Evolutionary conservation across 2,329 filamentous ascomycete genomes (phyloP).

Genomic region (Cryphonectria naterciae): DNA sequence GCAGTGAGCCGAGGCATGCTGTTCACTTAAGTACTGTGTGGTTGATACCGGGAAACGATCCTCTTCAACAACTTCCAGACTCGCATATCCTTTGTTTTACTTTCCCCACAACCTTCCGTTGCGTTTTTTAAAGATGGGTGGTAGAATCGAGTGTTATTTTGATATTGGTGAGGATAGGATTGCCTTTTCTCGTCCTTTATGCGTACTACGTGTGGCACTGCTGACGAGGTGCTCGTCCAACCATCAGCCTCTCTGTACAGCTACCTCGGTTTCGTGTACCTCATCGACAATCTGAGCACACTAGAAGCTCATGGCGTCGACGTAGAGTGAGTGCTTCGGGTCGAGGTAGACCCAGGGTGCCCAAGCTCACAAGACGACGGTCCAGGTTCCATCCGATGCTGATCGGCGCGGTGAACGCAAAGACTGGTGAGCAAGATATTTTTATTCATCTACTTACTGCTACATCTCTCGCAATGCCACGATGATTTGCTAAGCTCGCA

Average conservation of each 20-base stretch:
- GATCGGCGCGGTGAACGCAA: slow-evolving; percentile 67
- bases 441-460: slow-evolving; percentile 27
- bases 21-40: background rate
- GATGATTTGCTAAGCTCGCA: slow-evolving; percentile 1
- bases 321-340: slow-evolving; percentile 60
- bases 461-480: background rate
- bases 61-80: background rate
- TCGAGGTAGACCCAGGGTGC: background rate
- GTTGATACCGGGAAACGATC: slow-evolving; percentile 5
- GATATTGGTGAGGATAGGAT: slow-evolving; percentile 60
- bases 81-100: background rate
- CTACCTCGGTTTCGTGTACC: slow-evolving; percentile 60
- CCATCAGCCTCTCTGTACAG: slow-evolving; percentile 66
- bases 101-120: background rate
- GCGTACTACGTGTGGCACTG: slow-evolving; percentile 8
- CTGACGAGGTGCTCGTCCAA: slow-evolving; percentile 5
- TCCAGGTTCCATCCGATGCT: slow-evolving; percentile 72
- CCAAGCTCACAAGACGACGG: slow-evolving; percentile 5
- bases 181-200: background rate
- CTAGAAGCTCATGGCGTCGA: slow-evolving; percentile 63
- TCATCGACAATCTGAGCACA: slow-evolving; percentile 57
- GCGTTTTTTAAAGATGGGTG: slow-evolving; percentile 51
- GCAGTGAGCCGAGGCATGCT: background rate
- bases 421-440: slow-evolving; percentile 49
- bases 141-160: slow-evolving; percentile 67